These are phyloP conservation scores for Globisporangium cylindrosporum DNA, from an alignment of 352 stramenopile species.

Conservation along the genomic window DNA sequence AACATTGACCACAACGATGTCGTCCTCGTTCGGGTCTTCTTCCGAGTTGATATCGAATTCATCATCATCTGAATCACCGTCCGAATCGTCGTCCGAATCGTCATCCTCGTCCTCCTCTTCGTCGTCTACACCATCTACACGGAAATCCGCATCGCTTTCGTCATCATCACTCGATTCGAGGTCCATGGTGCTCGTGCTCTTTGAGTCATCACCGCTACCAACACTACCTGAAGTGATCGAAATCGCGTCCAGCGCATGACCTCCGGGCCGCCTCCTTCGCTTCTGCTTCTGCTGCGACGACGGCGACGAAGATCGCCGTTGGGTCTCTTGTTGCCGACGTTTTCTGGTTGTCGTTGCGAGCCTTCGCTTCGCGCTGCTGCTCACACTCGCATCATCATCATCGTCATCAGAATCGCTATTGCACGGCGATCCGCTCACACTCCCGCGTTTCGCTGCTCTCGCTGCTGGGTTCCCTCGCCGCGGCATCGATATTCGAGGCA, in stretches of 20 bases:
- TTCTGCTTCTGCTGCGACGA: slow-evolving; percentile 4
- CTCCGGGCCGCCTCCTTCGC: background rate
- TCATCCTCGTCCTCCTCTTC: slow-evolving; percentile 25
- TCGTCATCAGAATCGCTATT: slow-evolving; percentile 19
- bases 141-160: slow-evolving; percentile 6
- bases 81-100: background rate
- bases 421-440: slow-evolving; percentile 23
- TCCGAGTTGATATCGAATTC: slow-evolving; percentile 9
- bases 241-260: slow-evolving; percentile 10
- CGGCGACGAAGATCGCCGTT: background rate
- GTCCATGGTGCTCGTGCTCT: background rate
- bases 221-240: slow-evolving; percentile 5
- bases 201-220: slow-evolving; percentile 5
- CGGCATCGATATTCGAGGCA: background rate
- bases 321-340: background rate
- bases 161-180: slow-evolving; percentile 22
- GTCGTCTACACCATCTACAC: slow-evolving; percentile 16
- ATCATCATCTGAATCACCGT: background rate
- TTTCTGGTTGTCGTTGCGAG: slow-evolving; percentile 10
- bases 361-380: slow-evolving; percentile 14
- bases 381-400: slow-evolving; percentile 1
- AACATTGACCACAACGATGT: slow-evolving; percentile 11
- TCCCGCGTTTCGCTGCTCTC: slow-evolving; percentile 6
- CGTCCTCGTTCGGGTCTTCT: slow-evolving; percentile 16
- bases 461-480: slow-evolving; percentile 5